phyloP scores from a whole-genome alignment of 495 filamentous ascomycete genomes.

The Opeltia flavorubescens region DNA sequence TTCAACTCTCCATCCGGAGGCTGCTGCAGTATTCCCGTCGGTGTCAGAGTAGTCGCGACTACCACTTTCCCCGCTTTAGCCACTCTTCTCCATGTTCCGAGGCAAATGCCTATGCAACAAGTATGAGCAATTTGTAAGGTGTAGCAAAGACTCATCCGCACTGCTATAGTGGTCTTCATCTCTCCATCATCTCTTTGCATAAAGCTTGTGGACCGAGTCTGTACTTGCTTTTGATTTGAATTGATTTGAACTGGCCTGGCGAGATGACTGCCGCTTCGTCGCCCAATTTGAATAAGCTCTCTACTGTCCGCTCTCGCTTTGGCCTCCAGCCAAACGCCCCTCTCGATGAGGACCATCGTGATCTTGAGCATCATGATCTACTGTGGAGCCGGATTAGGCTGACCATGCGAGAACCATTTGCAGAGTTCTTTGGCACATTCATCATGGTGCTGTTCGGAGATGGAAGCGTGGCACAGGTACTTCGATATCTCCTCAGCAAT shows the following conservation, averaged over 20 bases:
- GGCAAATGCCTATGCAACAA: too few species aligned
- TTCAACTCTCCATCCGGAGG: too few species aligned
- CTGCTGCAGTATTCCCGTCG: too few species aligned
- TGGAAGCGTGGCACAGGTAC: slow-evolving; percentile 32
- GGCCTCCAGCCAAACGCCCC: slow-evolving; percentile 9
- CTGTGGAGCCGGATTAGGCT: slow-evolving; percentile 35
- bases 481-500: neutral
- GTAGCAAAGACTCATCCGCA: too few species aligned
- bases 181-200: too few species aligned
- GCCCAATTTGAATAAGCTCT: neutral
- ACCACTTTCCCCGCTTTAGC: slow-evolving; percentile 1
- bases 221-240: too few species aligned
- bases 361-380: slow-evolving; percentile 20
- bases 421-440: slow-evolving; percentile 52
- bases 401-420: slow-evolving; percentile 37
- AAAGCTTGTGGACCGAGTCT: too few species aligned
- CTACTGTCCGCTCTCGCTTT: slow-evolving; percentile 8
- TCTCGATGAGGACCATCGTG: slow-evolving; percentile 10
- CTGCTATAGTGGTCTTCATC: too few species aligned
- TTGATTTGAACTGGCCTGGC: neutral
- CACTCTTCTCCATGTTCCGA: neutral
- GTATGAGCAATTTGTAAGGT: too few species aligned
- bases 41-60: too few species aligned
- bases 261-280: neutral
- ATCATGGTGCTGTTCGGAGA: slow-evolving; percentile 30